phyloP scores from a whole-genome alignment of 176 grass and related monocot genomes.

The Dactylis glomerata region DNA sequence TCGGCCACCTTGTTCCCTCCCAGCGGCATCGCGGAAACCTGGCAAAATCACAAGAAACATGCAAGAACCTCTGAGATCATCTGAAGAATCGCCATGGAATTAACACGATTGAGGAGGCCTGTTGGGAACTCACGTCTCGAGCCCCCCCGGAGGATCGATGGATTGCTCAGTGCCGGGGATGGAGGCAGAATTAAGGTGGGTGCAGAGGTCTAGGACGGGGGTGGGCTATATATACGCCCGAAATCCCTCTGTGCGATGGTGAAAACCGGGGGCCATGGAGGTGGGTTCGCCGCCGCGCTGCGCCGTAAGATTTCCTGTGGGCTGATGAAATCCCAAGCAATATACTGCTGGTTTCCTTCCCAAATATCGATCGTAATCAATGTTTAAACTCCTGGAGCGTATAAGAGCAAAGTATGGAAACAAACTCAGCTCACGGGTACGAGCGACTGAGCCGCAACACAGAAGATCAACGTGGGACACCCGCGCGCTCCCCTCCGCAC shows the following conservation, averaged over 20 bases:
- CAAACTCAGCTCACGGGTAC: neutral
- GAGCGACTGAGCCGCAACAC: neutral
- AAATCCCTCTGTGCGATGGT: neutral
- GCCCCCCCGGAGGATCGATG: neutral
- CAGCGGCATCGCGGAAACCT: neutral
- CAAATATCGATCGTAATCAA: neutral
- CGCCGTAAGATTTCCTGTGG: neutral
- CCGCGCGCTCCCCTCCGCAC: neutral
- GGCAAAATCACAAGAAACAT: neutral
- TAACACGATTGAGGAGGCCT: neutral
- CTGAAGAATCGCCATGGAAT: neutral
- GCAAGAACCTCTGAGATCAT: neutral
- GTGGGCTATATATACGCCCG: neutral
- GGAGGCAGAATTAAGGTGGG: neutral
- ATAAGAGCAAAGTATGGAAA: neutral
- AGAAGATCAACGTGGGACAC: neutral
- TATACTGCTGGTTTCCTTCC: neutral
- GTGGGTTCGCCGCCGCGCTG: neutral
- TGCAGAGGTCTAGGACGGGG: neutral
- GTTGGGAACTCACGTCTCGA: neutral
- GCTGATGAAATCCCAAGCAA: neutral
- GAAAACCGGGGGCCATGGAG: neutral
- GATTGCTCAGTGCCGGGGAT: neutral
- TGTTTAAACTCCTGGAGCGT: neutral
- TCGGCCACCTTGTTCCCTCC: neutral